These are phyloP conservation scores for Tuber aestivum DNA, from an alignment of 495 filamentous ascomycete genomes.

Conservation along the genomic window DNA sequence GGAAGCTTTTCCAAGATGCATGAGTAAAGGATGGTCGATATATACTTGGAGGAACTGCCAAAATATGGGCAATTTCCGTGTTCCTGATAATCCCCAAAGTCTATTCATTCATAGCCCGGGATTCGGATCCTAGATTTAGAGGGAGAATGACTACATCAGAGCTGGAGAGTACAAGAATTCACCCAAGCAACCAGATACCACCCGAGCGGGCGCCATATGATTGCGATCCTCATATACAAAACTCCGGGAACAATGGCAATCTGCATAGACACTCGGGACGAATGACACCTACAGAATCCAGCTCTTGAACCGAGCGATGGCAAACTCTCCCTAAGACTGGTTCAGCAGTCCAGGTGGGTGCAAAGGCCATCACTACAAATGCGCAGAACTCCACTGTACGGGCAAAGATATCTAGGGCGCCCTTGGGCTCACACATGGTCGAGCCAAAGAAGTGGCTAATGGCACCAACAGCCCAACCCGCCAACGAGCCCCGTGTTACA, in stretches of 20 bases:
- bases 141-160: conserved; percentile 51
- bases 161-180: conserved; percentile 2
- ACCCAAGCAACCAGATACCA: not conserved
- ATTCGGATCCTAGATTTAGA: conserved; percentile 54
- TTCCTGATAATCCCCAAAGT: conserved; percentile 32
- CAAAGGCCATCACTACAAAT: conserved; percentile 8
- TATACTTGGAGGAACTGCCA: conserved; percentile 9
- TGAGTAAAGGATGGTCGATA: conserved; percentile 6
- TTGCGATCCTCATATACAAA: conserved; percentile 11
- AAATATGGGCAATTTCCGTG: not conserved
- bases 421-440: not conserved
- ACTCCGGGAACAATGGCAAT: not conserved
- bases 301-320: conserved; percentile 7
- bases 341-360: not conserved
- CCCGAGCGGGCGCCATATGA: conserved; percentile 5
- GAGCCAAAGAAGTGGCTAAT: not conserved
- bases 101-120: conserved; percentile 54
- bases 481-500: conserved; percentile 4
- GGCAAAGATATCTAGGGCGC: conserved; percentile 7
- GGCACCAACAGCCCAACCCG: conserved; percentile 3
- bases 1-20: conserved; percentile 58
- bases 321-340: not conserved
- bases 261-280: conserved; percentile 5
- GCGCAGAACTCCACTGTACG: not conserved
- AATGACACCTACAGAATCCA: conserved; percentile 15